Evolutionary conservation across 805 yeast genomes (phyloP).

Genomic region (Metschnikowia colocasiae): DNA sequence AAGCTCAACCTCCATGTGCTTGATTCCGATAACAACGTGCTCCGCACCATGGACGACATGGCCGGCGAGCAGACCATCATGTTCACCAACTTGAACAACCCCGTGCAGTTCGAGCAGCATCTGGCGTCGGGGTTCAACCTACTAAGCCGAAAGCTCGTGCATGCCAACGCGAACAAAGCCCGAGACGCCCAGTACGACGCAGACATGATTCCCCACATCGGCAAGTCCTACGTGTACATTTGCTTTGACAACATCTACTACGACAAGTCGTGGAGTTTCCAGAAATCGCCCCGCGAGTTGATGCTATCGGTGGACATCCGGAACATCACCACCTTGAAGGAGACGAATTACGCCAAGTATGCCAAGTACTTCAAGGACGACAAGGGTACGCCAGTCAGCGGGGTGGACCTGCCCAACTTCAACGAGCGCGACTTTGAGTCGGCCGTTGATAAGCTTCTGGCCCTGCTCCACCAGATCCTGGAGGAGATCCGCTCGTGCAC

Average conservation of each 20-base stretch:
- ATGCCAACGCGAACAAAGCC: slow-evolving; percentile 8
- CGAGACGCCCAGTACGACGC: slow-evolving; percentile 15
- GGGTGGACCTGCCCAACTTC: background rate
- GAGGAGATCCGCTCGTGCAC: slow-evolving; percentile 31
- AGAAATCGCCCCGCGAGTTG: slow-evolving; percentile 30
- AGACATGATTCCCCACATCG: slow-evolving; percentile 19
- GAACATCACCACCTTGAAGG: slow-evolving; percentile 30
- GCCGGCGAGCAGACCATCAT: slow-evolving; percentile 30
- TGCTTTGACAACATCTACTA: slow-evolving; percentile 42
- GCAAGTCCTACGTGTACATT: slow-evolving; percentile 30
- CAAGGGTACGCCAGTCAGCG: background rate
- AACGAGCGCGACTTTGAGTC: slow-evolving; percentile 31
- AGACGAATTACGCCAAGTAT: slow-evolving; percentile 34
- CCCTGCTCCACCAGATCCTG: slow-evolving; percentile 30
- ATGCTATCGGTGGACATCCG: slow-evolving; percentile 34
- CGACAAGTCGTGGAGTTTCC: slow-evolving; percentile 43
- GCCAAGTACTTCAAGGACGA: slow-evolving; percentile 32
- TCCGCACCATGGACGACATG: slow-evolving; percentile 32
- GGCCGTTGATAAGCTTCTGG: slow-evolving; percentile 26
- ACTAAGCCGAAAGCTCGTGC: slow-evolving; percentile 3
- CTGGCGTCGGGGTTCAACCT: slow-evolving; percentile 1
- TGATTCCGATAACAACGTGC: slow-evolving; percentile 34
- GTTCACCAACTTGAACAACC: slow-evolving; percentile 37
- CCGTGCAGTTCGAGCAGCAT: slow-evolving; percentile 16
- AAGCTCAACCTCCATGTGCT: slow-evolving; percentile 33